Conservation (phyloP, 768 basidiomycete genomes). For the Pleurotus platypus region DNA sequence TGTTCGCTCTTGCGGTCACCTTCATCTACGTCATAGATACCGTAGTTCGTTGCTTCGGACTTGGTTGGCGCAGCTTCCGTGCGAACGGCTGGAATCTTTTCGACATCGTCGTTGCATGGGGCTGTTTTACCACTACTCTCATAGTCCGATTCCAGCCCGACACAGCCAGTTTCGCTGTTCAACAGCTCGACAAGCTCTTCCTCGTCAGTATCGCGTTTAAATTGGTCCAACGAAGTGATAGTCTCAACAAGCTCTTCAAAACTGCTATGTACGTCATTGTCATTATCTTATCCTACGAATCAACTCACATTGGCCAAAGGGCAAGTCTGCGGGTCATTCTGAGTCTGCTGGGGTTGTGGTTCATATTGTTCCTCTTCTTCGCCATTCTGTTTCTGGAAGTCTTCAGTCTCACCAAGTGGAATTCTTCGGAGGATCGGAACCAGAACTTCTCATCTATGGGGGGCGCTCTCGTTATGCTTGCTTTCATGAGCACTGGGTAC, state of each 20-base stretch:
- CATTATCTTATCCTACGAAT: conserved; percentile 18
- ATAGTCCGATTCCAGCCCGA: conserved; percentile 54
- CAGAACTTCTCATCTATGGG: conserved; percentile 81
- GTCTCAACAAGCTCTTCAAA: conserved; percentile 94
- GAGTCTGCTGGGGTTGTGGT: conserved; percentile 83
- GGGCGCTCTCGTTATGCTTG: conserved; percentile 81
- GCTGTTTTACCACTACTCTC: conserved; percentile 82
- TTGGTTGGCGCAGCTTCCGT: conserved; percentile 82
- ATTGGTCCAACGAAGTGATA: conserved; percentile 83
- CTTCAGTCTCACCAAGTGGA: conserved; percentile 89
- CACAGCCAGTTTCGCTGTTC: conserved; percentile 32
- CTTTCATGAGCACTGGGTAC: conserved; percentile 91
- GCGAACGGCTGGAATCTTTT: conserved; percentile 94
- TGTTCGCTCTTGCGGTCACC: conserved; percentile 73
- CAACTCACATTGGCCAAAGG: conserved; percentile 32
- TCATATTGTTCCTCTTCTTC: conserved; percentile 88
- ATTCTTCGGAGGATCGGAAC: conserved; percentile 58
- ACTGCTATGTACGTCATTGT: conserved; percentile 78
- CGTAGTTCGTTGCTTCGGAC: conserved; percentile 70
- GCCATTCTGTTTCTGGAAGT: conserved; percentile 86
- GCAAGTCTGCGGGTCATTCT: conserved; percentile 84
- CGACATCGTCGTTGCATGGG: conserved; percentile 75
- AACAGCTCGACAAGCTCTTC: conserved; percentile 86
- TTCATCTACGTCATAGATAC: conserved; percentile 77
- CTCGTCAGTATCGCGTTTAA: conserved; percentile 93